Conservation (phyloP, 768 basidiomycete genomes). For the Boletales sp. region DNA sequence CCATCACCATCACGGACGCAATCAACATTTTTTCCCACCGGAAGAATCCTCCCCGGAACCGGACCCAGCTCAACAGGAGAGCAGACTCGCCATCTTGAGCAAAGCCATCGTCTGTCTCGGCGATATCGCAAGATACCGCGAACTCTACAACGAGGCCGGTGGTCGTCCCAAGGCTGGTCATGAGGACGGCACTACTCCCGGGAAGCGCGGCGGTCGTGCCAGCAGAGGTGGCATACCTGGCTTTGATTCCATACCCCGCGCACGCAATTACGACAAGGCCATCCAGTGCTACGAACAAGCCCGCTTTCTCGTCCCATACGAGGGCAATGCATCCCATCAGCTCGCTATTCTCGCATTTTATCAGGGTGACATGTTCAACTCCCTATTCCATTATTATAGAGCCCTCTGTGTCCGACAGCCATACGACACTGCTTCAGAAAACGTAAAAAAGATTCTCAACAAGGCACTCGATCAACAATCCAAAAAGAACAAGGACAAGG, state of each 20-base stretch:
- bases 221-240: slow-evolving; percentile 46
- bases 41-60: slow-evolving; percentile 47
- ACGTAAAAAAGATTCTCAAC: slow-evolving; percentile 67
- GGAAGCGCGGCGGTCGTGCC: slow-evolving; percentile 41
- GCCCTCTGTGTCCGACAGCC: slow-evolving; percentile 84
- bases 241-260: slow-evolving; percentile 47
- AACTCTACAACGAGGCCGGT: slow-evolving; percentile 77
- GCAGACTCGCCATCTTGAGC: slow-evolving; percentile 71
- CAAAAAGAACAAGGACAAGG: slow-evolving; percentile 39
- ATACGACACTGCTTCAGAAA: slow-evolving; percentile 85
- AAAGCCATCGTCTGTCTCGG: slow-evolving; percentile 91
- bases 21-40: slow-evolving; percentile 62
- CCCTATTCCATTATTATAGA: slow-evolving; percentile 85
- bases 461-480: slow-evolving; percentile 64
- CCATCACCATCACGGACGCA: slow-evolving; percentile 40
- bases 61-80: slow-evolving; percentile 37
- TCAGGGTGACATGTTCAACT: slow-evolving; percentile 74
- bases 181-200: slow-evolving; percentile 45
- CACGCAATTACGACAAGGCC: slow-evolving; percentile 70
- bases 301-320: slow-evolving; percentile 72
- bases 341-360: slow-evolving; percentile 91
- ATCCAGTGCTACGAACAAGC: slow-evolving; percentile 85
- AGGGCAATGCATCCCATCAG: slow-evolving; percentile 95
- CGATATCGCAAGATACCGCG: slow-evolving; percentile 91
- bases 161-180: slow-evolving; percentile 65